Evolutionary conservation across 139 green algal genomes (phyloP), one percentile per base, ranked within the genome.

Genomic region (Picocystis salinarum): DNA sequence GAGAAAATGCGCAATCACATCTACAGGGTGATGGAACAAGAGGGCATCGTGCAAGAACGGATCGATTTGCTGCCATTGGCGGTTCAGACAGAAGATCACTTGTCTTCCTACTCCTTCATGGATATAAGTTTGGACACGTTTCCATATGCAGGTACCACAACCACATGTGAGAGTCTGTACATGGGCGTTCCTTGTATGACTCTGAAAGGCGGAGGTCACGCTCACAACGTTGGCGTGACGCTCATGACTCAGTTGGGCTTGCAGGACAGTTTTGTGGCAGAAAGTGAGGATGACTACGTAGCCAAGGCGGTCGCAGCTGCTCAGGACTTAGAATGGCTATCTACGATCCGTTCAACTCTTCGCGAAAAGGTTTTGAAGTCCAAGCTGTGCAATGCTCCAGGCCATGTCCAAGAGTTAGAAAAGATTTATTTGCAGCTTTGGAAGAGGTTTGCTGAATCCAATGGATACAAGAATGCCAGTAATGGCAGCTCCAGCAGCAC

Each of bases 61-160:
- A 69, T 95, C 37, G 85, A 95, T 59, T 53, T 95, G 28, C 52
- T 95, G 45, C 83, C 85, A 0, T 58, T 94, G 30, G 56, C 66
- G 5, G 37, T 67, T 1, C 62, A 52, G 33, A 94, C 70, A 33
- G 25, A 53, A 2, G 75, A 91, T 37, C 53, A 57, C 60, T 58
- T 96, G 37, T 39, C 61, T 12, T 62, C 60, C 3, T 95, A 95
- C 58, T 39, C 45, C 2, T 24, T 73, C 0, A 72, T 95, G 69
- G 81, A 93, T 55, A 74, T 93, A 48, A 73, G 63, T 36, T 55
- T 96, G 26, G 87, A 96, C 62, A 77, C 87, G 3, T 97, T 81
- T 40, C 87, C 87, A 2, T 97, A 97, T 34, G 82, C 86, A 19
- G 87, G 87, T 24, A 97, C 87, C 13, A 97, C 87, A 29, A 97